These are phyloP conservation scores for Trichoderma guizhouense DNA, from an alignment of 2,329 filamentous ascomycete genomes.

Conservation along the genomic window DNA sequence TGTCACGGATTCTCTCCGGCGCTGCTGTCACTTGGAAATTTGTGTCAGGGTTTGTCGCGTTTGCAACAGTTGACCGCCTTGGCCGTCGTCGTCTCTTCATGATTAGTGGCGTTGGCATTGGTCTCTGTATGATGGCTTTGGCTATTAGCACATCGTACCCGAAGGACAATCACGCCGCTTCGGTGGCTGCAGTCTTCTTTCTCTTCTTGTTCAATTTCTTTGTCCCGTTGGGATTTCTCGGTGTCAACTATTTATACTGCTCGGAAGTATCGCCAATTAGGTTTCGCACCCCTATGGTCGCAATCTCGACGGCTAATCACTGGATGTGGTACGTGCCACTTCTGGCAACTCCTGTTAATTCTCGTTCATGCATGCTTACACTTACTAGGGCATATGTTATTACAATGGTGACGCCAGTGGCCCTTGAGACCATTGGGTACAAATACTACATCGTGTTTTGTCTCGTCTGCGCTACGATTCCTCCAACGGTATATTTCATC, in stretches of 20 bases:
- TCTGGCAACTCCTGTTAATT: neutral
- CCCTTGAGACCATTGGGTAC: neutral
- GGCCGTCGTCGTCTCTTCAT: neutral
- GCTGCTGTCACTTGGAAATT: neutral
- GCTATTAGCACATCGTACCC: neutral
- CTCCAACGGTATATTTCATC: neutral
- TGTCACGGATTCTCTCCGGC: neutral
- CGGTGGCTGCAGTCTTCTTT: neutral
- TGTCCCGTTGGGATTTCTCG: neutral
- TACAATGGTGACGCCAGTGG: neutral
- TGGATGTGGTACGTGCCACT: neutral
- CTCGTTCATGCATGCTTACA: neutral
- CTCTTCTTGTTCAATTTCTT: neutral
- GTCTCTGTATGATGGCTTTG: neutral
- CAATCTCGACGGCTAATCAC: neutral
- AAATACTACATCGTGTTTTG: neutral
- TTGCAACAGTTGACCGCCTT: neutral
- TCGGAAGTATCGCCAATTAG: neutral
- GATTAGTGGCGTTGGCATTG: neutral
- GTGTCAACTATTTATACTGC: neutral
- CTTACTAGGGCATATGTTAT: neutral
- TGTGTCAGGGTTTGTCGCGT: neutral
- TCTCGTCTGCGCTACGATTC: neutral
- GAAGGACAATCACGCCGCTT: neutral
- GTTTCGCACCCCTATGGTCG: neutral